Evolutionary conservation across 1,284 basidiomycete genomes (phyloP).

Genomic region (Wolfiporia cocos): DNA sequence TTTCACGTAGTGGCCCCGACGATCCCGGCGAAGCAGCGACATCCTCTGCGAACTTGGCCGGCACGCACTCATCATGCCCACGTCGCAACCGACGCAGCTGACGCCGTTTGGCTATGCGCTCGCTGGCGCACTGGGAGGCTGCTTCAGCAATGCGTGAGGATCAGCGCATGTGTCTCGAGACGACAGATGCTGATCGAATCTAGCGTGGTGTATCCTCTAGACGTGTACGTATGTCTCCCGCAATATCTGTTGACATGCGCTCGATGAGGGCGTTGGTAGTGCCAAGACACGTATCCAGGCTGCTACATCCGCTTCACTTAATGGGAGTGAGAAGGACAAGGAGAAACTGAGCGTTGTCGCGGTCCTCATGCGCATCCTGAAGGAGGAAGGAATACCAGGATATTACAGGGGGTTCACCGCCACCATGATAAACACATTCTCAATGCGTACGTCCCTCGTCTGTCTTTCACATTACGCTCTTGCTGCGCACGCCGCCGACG

Average conservation of each 20-base stretch:
- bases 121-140: constrained; percentile 91
- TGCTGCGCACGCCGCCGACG: constrained; percentile 41
- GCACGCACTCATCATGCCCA: too few species aligned
- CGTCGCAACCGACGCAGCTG: constrained; percentile 54
- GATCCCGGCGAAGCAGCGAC: too few species aligned
- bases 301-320: constrained; percentile 31
- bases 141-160: constrained; percentile 88
- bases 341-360: constrained; percentile 56
- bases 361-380: constrained; percentile 66
- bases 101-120: constrained; percentile 92
- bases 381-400: constrained; percentile 75
- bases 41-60: too few species aligned
- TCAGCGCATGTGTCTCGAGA: background rate
- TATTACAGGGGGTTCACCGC: constrained; percentile 93
- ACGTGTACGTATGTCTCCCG: constrained; percentile 60
- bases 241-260: background rate
- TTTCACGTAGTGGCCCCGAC: too few species aligned
- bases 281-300: constrained; percentile 97
- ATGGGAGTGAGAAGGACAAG: constrained; percentile 41
- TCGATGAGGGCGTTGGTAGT: constrained; percentile 32
- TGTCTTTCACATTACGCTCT: background rate
- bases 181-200: background rate
- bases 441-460: constrained; percentile 67
- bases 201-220: constrained; percentile 92
- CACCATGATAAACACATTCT: constrained; percentile 99